Conservation (phyloP, 768 basidiomycete genomes). For the Tulasnella sp. region DNA sequence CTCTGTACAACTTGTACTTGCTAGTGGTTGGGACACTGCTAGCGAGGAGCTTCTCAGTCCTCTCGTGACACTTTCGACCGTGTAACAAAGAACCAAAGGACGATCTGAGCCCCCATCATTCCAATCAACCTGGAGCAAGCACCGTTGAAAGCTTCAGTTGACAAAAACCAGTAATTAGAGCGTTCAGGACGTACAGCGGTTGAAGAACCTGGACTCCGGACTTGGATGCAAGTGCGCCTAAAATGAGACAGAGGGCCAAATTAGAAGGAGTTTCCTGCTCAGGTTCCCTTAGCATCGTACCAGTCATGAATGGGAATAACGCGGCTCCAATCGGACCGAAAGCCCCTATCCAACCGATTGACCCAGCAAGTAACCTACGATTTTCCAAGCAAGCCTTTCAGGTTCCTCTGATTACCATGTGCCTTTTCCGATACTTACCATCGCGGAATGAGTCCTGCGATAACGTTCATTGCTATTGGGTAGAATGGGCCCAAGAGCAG, state of each 20-base stretch:
- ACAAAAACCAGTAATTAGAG: background rate
- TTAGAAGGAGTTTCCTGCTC: background rate
- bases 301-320: conserved; percentile 53
- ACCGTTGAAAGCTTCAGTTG: background rate
- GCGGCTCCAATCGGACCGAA: conserved; percentile 33
- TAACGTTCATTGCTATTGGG: conserved; percentile 14
- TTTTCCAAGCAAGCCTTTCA: background rate
- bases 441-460: background rate
- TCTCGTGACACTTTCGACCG: background rate
- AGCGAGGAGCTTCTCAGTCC: background rate
- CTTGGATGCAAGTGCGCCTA: conserved; percentile 46
- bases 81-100: conserved; percentile 38
- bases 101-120: conserved; percentile 53
- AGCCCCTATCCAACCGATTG: conserved; percentile 33
- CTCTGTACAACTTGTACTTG: background rate
- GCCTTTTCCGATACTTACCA: too few relatives aligned
- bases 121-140: conserved; percentile 42
- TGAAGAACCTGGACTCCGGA: conserved; percentile 55
- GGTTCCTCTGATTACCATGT: too few relatives aligned
- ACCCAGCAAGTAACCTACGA: conserved; percentile 5
- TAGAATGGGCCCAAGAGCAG: conserved; percentile 36
- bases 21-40: background rate
- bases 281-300: background rate
- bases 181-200: conserved; percentile 43
- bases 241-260: background rate